Conservation (phyloP, 2,329 filamentous ascomycete species). For the Neonectria coccinea region DNA sequence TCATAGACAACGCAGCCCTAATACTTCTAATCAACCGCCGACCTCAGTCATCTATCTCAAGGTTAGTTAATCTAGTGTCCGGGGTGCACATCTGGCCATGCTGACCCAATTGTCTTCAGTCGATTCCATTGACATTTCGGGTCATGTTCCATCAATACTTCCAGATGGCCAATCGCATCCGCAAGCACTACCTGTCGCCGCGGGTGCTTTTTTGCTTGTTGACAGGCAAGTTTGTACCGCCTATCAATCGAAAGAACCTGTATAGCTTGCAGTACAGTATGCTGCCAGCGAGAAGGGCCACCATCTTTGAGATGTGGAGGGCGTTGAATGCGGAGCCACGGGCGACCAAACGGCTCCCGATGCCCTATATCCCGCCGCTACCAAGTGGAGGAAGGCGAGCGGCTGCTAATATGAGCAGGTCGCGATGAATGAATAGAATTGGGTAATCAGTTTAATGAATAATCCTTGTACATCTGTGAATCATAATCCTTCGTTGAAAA, state of each 20-base stretch:
- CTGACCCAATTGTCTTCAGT: conserved; percentile 59
- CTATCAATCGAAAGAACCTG: conserved; percentile 92
- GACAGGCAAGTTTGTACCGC: conserved; percentile 92
- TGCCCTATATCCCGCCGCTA: conserved; percentile 50
- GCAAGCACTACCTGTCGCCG: conserved; percentile 94
- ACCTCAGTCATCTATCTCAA: conserved; percentile 90
- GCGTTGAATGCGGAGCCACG: conserved; percentile 67
- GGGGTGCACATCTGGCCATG: background rate
- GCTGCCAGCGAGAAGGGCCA: conserved; percentile 84
- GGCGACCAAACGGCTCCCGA: conserved; percentile 57
- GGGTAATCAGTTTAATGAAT: conserved; percentile 24
- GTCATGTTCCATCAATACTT: conserved; percentile 99
- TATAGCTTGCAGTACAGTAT: conserved; percentile 99
- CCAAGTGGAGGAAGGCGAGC: conserved; percentile 48
- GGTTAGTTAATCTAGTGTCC: conserved; percentile 59
- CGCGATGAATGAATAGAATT: conserved; percentile 36
- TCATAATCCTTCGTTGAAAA: background rate
- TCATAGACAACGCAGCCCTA: conserved; percentile 55
- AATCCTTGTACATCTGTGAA: conserved; percentile 9
- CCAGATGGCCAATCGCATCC: conserved; percentile 89
- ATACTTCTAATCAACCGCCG: conserved; percentile 61
- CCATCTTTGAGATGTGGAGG: conserved; percentile 88
- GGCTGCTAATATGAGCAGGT: conserved; percentile 46
- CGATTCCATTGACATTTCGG: conserved; percentile 88
- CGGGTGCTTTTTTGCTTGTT: conserved; percentile 88